Percentiles rank a stretch among this genome's conserved stretches.
phyloP scores from a whole-genome alignment of 495 filamentous ascomycete species.

The Echria macrotheca region DNA sequence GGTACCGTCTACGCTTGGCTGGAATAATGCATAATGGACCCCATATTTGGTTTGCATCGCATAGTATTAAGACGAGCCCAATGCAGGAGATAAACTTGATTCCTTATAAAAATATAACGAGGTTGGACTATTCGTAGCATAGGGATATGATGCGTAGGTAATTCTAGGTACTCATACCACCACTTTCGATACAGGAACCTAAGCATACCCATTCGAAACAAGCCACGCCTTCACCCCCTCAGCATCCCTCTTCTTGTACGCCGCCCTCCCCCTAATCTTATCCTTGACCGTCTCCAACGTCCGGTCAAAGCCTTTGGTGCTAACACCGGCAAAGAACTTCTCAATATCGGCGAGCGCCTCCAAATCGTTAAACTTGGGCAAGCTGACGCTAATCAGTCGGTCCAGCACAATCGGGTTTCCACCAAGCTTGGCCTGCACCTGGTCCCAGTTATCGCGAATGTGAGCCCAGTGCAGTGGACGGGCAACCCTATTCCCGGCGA shows the following conservation, averaged over 20 bases:
- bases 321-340: constrained; percentile 75
- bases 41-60: too few relatives aligned
- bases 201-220: constrained; percentile 24
- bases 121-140: too few relatives aligned
- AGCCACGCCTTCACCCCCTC: constrained; percentile 53
- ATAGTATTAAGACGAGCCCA: too few relatives aligned
- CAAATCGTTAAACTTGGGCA: constrained; percentile 70
- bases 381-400: constrained; percentile 70
- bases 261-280: constrained; percentile 69
- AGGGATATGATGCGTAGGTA: too few relatives aligned
- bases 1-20: too few relatives aligned
- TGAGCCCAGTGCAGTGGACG: constrained; percentile 76
- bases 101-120: too few relatives aligned
- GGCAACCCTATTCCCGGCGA: constrained; percentile 65
- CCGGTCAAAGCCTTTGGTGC: constrained; percentile 74
- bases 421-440: constrained; percentile 58
- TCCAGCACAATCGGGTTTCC: constrained; percentile 82
- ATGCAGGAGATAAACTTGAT: too few relatives aligned
- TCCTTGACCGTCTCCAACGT: constrained; percentile 74
- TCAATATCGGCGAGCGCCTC: constrained; percentile 71
- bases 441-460: constrained; percentile 71
- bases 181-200: too few relatives aligned
- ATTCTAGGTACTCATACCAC: too few relatives aligned
- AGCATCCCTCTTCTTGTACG: constrained; percentile 70
- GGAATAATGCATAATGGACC: too few relatives aligned